Percentiles rank a stretch among this genome's conserved stretches.
These are phyloP conservation scores for Ganoderma lingzhi DNA, from an alignment of 1,284 basidiomycete genomes.

Conservation along the genomic window DNA sequence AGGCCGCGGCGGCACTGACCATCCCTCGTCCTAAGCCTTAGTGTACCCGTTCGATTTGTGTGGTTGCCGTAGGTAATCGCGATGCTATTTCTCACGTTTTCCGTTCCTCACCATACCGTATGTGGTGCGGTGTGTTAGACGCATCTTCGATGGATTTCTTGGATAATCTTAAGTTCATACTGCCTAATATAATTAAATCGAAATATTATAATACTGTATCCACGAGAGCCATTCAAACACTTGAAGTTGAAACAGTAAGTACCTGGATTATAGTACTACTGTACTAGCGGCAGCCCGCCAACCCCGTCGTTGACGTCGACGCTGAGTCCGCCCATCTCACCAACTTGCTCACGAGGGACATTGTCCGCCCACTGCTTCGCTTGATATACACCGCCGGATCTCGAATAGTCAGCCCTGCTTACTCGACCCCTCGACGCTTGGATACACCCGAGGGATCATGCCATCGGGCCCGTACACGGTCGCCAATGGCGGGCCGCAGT, in stretches of 20 bases:
- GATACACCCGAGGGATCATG: neutral
- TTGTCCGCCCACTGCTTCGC: neutral
- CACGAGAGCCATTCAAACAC: no score
- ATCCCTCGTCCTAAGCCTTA: constrained; percentile 21
- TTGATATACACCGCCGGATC: neutral
- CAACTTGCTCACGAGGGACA: no score
- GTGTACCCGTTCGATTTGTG: neutral
- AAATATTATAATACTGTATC: neutral
- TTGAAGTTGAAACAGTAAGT: no score
- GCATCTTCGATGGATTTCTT: neutral
- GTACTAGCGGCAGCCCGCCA: neutral
- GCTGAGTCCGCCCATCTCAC: no score
- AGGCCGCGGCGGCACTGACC: constrained; percentile 24
- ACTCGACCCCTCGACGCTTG: neutral
- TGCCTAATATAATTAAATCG: neutral
- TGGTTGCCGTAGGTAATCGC: neutral
- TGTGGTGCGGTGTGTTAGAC: neutral
- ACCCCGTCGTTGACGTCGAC: neutral
- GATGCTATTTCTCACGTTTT: neutral
- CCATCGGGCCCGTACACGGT: neutral
- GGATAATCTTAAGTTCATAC: neutral
- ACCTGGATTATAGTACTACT: no score
- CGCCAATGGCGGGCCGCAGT: constrained; percentile 1
- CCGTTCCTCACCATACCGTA: neutral
- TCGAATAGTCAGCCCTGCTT: neutral